Evolutionary conservation across 257 asterid species (phyloP).

Genomic region (Fraxinus pennsylvanica): DNA sequence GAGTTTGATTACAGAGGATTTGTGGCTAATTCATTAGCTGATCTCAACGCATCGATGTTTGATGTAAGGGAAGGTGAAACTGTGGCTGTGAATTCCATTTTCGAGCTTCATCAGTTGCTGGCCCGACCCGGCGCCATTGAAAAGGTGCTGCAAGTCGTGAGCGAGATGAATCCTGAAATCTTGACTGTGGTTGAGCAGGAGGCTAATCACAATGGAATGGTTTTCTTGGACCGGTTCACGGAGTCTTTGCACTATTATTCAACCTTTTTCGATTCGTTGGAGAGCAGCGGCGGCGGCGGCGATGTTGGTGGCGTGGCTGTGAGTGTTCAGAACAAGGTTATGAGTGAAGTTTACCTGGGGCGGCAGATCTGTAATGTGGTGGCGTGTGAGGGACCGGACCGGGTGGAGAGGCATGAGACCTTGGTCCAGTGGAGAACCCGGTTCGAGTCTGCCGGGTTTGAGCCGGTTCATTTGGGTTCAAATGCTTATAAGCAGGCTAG

Average conservation of each 20-base stretch:
- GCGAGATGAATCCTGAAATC: constrained; percentile 64
- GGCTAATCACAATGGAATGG: constrained; percentile 73
- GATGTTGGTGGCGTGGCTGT: constrained; percentile 34
- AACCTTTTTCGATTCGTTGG: constrained; percentile 81
- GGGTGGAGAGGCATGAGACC: constrained; percentile 91
- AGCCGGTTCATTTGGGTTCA: constrained; percentile 72
- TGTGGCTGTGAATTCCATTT: constrained; percentile 78
- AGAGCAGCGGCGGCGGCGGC: constrained; percentile 49
- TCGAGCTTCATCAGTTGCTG: constrained; percentile 72
- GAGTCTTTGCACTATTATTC: constrained; percentile 85
- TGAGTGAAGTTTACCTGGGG: constrained; percentile 87
- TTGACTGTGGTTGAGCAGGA: constrained; percentile 89
- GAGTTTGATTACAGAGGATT: constrained; percentile 73
- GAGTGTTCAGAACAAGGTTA: constrained; percentile 68
- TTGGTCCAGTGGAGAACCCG: constrained; percentile 70
- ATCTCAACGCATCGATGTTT: constrained; percentile 73
- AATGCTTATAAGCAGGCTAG: constrained; percentile 87
- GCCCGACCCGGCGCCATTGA: constrained; percentile 69
- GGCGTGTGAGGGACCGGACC: constrained; percentile 82
- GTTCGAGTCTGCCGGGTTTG: constrained; percentile 53
- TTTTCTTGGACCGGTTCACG: constrained; percentile 78
- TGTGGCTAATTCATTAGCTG: constrained; percentile 70
- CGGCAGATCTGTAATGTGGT: constrained; percentile 87
- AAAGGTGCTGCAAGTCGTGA: constrained; percentile 54
- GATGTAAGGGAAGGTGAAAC: constrained; percentile 66